Percentiles rank a stretch among this genome's conserved stretches.
Conservation (phyloP, 106 monocot species). For the Dendrobium catenatum region DNA sequence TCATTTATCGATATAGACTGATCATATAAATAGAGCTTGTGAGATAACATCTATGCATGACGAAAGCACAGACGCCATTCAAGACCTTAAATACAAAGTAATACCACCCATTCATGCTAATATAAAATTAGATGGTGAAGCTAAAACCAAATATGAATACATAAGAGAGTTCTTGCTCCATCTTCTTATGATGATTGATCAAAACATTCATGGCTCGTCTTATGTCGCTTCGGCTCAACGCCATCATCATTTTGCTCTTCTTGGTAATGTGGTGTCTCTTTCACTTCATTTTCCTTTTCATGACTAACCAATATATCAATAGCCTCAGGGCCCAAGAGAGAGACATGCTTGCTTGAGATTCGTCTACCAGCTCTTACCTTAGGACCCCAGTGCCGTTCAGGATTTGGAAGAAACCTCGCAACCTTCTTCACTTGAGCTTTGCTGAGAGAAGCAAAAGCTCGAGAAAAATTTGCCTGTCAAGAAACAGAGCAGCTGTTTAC, state of each 20-base stretch:
- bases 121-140: neutral
- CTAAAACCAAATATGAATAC: neutral
- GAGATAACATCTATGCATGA: neutral
- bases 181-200: neutral
- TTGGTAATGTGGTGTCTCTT: neutral
- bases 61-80: neutral
- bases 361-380: slow-evolving; percentile 77
- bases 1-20: neutral
- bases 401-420: slow-evolving; percentile 72
- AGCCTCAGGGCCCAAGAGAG: slow-evolving; percentile 41
- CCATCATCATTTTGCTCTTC: slow-evolving; percentile 10
- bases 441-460: slow-evolving; percentile 60
- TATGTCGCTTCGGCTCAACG: slow-evolving; percentile 48
- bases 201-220: slow-evolving; percentile 24
- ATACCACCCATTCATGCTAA: neutral
- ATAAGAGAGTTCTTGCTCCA: neutral
- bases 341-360: slow-evolving; percentile 78
- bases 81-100: neutral
- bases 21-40: neutral
- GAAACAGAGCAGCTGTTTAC: neutral
- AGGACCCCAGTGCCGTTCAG: slow-evolving; percentile 81
- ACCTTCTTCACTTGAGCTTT: slow-evolving; percentile 76
- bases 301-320: slow-evolving; percentile 12
- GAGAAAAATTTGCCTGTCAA: slow-evolving; percentile 71
- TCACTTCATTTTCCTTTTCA: neutral